Percentiles rank a stretch among this genome's conserved stretches.
Evolutionary conservation across 73 alveolate species (phyloP).

Genomic region (Paramecium sexaurelia): DNA sequence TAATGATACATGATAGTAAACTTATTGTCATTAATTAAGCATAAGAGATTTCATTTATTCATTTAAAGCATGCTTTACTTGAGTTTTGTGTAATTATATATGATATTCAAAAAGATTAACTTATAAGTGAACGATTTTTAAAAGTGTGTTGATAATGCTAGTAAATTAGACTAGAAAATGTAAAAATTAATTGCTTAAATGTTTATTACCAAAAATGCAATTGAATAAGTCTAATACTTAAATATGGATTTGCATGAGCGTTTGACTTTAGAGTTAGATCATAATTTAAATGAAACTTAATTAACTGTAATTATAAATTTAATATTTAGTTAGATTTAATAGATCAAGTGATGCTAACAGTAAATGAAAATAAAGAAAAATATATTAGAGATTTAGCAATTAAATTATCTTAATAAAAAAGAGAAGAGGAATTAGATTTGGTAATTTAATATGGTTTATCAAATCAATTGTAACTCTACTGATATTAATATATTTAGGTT

Average conservation of each 20-base stretch:
- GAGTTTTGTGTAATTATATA: background rate
- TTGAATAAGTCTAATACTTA: background rate
- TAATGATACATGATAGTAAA: slow-evolving; percentile 2
- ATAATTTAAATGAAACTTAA: slow-evolving; percentile 30
- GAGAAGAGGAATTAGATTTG: slow-evolving; percentile 27
- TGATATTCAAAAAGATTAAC: background rate
- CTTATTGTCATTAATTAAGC: slow-evolving; percentile 17
- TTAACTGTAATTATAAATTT: background rate
- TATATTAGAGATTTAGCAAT: background rate
- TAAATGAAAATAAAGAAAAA: slow-evolving; percentile 4
- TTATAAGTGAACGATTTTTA: background rate
- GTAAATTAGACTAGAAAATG: slow-evolving; percentile 12
- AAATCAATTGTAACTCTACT: background rate
- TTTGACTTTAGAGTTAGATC: slow-evolving; percentile 20
- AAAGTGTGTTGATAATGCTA: slow-evolving; percentile 25
- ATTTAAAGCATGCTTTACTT: background rate
- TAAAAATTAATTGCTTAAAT: slow-evolving; percentile 29
- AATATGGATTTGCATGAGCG: slow-evolving; percentile 34
- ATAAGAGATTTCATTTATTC: slow-evolving; percentile 2
- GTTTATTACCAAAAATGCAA: slow-evolving; percentile 26
- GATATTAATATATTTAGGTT: background rate
- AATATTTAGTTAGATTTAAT: slow-evolving; percentile 15
- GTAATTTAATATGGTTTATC: slow-evolving; percentile 22
- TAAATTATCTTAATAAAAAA: background rate
- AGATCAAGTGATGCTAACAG: slow-evolving; percentile 43